phyloP scores from a whole-genome alignment of 148 eudicot species.

The Spergularia marina region DNA sequence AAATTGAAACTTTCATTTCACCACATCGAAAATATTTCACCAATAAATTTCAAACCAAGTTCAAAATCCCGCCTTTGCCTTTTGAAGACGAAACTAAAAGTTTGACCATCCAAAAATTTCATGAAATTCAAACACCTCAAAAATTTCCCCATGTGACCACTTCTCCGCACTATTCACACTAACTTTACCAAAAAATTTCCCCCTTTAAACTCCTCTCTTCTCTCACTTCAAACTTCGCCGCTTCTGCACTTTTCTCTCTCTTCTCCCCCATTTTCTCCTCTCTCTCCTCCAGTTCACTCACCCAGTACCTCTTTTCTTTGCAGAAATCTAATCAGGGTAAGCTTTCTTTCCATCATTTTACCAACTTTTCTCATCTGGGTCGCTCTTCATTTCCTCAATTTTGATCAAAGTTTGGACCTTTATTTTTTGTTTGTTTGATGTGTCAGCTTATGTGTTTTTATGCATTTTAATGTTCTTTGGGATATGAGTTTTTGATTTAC shows the following conservation, averaged over 20 bases:
- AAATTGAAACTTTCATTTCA: not conserved
- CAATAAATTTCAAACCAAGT: constrained; percentile 8
- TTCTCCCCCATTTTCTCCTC: not conserved
- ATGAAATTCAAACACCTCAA: not conserved
- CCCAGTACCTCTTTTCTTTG: not conserved
- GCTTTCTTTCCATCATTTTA: not conserved
- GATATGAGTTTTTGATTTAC: not conserved
- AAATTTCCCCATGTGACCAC: constrained; percentile 11
- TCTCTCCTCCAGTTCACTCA: not conserved
- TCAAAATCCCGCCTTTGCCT: constrained; percentile 20
- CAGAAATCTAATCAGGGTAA: constrained; percentile 20
- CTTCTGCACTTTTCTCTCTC: not conserved
- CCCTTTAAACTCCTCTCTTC: not conserved
- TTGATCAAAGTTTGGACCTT: constrained; percentile 8
- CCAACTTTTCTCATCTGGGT: not conserved
- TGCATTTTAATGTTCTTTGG: not conserved
- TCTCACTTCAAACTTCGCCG: not conserved
- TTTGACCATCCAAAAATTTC: not conserved
- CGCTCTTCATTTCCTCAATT: not conserved
- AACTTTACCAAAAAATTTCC: not conserved
- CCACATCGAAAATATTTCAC: not conserved
- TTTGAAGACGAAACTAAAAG: not conserved
- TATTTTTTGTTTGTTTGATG: not conserved
- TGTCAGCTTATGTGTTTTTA: not conserved
- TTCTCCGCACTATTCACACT: constrained; percentile 11